Evolutionary conservation across 2,329 filamentous ascomycete species (phyloP).

Genomic region (Colletotrichum sp.): DNA sequence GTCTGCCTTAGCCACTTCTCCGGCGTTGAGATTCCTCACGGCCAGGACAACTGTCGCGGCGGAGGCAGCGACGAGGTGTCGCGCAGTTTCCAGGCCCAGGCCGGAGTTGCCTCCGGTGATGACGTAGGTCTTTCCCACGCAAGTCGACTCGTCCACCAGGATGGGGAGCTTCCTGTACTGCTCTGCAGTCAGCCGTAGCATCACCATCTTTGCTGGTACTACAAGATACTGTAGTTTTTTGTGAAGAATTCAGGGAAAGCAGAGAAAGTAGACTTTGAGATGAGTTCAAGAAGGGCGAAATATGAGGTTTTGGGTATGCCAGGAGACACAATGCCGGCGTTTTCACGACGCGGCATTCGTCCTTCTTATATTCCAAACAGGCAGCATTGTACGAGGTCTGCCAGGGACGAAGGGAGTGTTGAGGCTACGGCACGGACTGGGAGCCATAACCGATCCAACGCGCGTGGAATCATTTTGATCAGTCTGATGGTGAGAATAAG

Average conservation of each 20-base stretch:
- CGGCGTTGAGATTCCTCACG: constrained; percentile 24
- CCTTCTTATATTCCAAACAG: background rate
- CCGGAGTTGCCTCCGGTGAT: constrained; percentile 40
- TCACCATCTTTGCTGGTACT: background rate
- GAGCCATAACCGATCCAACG: background rate
- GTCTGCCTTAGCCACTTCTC: constrained; percentile 9
- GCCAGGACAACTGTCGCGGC: constrained; percentile 37
- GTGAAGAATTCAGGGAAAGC: background rate
- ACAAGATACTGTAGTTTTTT: background rate
- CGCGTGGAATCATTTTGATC: background rate
- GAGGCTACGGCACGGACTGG: background rate
- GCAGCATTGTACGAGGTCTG: background rate
- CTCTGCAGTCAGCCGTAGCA: constrained; percentile 4
- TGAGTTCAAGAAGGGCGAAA: background rate
- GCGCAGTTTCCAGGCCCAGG: constrained; percentile 37
- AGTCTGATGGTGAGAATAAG: background rate
- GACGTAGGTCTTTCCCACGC: constrained; percentile 25
- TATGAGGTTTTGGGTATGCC: background rate
- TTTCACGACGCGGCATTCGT: background rate
- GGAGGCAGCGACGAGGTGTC: constrained; percentile 32
- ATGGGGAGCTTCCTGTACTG: constrained; percentile 12
- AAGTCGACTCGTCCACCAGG: background rate
- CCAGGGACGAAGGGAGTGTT: background rate
- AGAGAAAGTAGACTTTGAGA: background rate
- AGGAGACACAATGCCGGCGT: background rate